phyloP scores from a whole-genome alignment of 75 land plant genomes.

The Selaginella moellendorffii region DNA sequence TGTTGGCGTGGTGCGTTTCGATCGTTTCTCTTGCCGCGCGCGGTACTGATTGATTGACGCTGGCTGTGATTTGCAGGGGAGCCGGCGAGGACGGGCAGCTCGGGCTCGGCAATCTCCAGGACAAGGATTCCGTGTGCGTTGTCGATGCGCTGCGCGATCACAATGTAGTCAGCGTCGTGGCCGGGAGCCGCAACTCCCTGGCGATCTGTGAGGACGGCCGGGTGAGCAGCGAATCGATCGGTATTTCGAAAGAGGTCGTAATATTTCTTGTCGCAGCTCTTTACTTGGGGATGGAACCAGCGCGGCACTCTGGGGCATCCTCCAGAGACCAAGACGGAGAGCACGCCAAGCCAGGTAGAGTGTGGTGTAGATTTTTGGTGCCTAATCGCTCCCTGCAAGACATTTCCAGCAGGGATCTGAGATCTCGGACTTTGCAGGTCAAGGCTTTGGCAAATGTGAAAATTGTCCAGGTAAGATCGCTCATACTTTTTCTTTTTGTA shows the following conservation, averaged over 20 bases:
- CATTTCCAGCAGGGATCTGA: no score
- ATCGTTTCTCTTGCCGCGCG: no score
- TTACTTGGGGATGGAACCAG: constrained; percentile 98
- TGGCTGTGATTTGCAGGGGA: constrained; percentile 80
- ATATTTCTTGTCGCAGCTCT: constrained; percentile 31
- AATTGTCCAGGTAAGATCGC: constrained; percentile 57
- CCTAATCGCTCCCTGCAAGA: no score
- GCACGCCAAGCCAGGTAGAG: constrained; percentile 37
- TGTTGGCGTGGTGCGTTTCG: no score
- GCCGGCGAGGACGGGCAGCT: constrained; percentile 94
- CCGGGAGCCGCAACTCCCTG: constrained; percentile 84
- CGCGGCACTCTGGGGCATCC: constrained; percentile 78
- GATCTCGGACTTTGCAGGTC: constrained; percentile 36
- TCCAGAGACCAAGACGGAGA: constrained; percentile 66
- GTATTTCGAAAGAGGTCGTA: background rate
- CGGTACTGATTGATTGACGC: no score
- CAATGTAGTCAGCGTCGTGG: constrained; percentile 52
- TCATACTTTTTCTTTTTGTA: background rate
- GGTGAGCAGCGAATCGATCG: constrained; percentile 18
- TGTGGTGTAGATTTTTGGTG: no score
- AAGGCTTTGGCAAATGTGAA: constrained; percentile 57
- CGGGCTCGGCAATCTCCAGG: constrained; percentile 61
- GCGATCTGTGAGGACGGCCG: constrained; percentile 72
- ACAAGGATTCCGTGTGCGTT: constrained; percentile 45
- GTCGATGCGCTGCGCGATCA: constrained; percentile 32